Conservation (phyloP, 2,329 filamentous ascomycete species). For the Mycogone perniciosa region DNA sequence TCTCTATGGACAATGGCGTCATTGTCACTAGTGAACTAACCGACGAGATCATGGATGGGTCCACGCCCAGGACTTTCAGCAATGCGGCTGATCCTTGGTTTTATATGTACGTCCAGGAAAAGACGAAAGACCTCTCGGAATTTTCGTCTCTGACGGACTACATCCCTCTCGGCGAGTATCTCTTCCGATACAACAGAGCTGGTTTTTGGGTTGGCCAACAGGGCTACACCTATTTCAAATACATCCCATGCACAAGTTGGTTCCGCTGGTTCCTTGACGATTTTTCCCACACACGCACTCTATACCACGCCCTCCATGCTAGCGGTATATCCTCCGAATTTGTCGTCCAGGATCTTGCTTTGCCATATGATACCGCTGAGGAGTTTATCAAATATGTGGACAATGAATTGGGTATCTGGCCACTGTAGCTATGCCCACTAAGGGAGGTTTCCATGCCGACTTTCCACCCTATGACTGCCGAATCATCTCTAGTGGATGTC, state of each 20-base stretch:
- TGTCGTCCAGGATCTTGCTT: constrained; percentile 56
- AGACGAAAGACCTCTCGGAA: constrained; percentile 1
- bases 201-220: constrained; percentile 59
- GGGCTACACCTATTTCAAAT: constrained; percentile 47
- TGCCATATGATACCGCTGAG: constrained; percentile 45
- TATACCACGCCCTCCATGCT: constrained; percentile 57
- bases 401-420: constrained; percentile 20
- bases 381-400: constrained; percentile 25
- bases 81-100: constrained; percentile 56
- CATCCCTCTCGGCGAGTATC: constrained; percentile 38
- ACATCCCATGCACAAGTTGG: constrained; percentile 49
- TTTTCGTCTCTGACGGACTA: constrained; percentile 15
- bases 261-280: constrained; percentile 54
- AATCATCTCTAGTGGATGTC: too few relatives aligned
- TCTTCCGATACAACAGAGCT: constrained; percentile 58
- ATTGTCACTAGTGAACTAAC: constrained; percentile 47
- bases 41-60: constrained; percentile 7
- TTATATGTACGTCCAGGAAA: constrained; percentile 52
- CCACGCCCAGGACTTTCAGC: constrained; percentile 37
- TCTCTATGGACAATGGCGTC: constrained; percentile 41
- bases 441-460: constrained; percentile 16
- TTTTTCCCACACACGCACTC: constrained; percentile 54
- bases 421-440: constrained; percentile 25
- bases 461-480: constrained; percentile 16
- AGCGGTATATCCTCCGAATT: constrained; percentile 49